Evolutionary conservation across 2,329 filamentous ascomycete genomes (phyloP), one percentile per base, ranked within the genome.

Genomic region (Penicillium sp.): DNA sequence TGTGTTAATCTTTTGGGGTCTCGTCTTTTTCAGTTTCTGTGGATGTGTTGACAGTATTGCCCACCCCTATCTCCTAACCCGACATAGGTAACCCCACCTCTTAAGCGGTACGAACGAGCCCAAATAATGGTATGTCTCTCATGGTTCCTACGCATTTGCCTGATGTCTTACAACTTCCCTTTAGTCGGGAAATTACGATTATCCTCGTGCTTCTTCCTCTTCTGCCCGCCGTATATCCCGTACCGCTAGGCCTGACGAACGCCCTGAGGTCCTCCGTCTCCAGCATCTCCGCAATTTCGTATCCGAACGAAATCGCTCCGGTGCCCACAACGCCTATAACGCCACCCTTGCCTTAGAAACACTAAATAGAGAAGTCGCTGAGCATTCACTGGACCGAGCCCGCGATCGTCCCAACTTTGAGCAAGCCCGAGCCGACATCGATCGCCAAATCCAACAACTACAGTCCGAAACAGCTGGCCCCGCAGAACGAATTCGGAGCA

Each of bases 121-220:
- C 46, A 51, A 58, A 62, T 46, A n/a, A 65, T 65, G 63, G 63
- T 65, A 60, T 55, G 63, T 61, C 53, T 60, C 48, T 58, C 49
- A 45, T 42, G 48, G 49, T 57, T 59, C 44, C 36, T 16, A 55
- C 45, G 38, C 22, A 46, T 46, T 55, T 35, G 30, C 19, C 47
- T 37, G 31, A 53, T 53, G 45, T 61, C 41, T 46, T 37, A 48
- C 41, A 47, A 47, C 46, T 51, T 47, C 16, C 48, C 35, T 60
- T 22, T 61, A 78, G 76, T 75, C 77, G 55, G 73, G 72, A 48
- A 76, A 75, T 55, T 73, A 75, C 68, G 74, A 76, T 63, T 70
- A 73, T 57, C 74, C 75, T 50, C 71, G 72, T 50, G 74, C 73
- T 50, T 74, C 72, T 52, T 58, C 74, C 48, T 74, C 73, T 53